These are phyloP conservation scores for Galerina sulciceps DNA, from an alignment of 768 basidiomycete species.

Conservation along the genomic window DNA sequence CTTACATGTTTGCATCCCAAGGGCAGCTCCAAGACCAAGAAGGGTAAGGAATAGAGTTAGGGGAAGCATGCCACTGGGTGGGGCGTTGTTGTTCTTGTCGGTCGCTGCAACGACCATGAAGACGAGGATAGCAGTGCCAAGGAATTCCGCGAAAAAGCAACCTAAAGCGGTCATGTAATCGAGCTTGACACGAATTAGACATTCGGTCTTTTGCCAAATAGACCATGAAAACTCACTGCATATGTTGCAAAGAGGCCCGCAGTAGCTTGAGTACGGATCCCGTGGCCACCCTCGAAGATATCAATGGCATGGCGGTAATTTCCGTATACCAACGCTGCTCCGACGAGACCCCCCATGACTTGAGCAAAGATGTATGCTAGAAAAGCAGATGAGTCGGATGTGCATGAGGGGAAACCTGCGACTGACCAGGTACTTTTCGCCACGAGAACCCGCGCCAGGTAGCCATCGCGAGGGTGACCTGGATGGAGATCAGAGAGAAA, in stretches of 20 bases:
- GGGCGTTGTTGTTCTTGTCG: constrained; percentile 54
- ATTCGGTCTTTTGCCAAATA: neutral
- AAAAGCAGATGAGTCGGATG: neutral
- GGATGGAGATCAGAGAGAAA: neutral
- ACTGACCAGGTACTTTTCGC: constrained; percentile 69
- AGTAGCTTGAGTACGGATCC: constrained; percentile 56
- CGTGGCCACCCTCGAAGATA: constrained; percentile 58
- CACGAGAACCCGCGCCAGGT: constrained; percentile 76
- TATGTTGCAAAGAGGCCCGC: constrained; percentile 64
- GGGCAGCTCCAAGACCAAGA: constrained; percentile 56
- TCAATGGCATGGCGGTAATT: constrained; percentile 73
- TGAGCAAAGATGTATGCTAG: constrained; percentile 48
- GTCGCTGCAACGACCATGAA: constrained; percentile 56
- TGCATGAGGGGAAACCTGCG: neutral
- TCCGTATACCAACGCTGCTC: constrained; percentile 61
- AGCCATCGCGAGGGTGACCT: constrained; percentile 76
- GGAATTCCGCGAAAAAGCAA: constrained; percentile 52
- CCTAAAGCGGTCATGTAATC: constrained; percentile 33
- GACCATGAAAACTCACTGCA: constrained; percentile 43
- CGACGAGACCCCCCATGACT: constrained; percentile 63
- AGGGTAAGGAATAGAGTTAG: constrained; percentile 58
- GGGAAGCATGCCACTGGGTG: constrained; percentile 52
- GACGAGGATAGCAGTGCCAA: constrained; percentile 59
- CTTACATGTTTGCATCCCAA: constrained; percentile 66
- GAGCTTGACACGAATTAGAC: neutral